A percentile compares a stretch with the other conserved stretches of the same genome.
Evolutionary conservation across 768 basidiomycete species (phyloP).

Genomic region (Pleurotus tuoliensis): DNA sequence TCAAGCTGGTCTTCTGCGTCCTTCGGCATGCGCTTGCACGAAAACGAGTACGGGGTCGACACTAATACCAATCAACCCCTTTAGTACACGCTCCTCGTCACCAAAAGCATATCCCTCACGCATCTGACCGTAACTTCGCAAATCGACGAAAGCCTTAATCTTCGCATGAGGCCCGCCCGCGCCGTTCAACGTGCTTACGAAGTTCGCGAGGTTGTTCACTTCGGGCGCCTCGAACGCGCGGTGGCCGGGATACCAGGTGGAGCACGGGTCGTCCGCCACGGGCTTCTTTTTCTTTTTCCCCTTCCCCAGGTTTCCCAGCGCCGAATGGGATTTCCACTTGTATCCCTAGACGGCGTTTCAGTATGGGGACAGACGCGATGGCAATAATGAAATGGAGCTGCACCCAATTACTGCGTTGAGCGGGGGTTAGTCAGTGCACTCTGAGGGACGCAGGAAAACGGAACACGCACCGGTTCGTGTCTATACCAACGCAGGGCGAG

Average conservation of each 20-base stretch:
- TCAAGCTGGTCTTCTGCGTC: conserved; percentile 78
- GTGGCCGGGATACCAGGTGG: conserved; percentile 72
- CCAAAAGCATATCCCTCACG: conserved; percentile 36
- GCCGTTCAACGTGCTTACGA: conserved; percentile 43
- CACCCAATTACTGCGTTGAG: conserved; percentile 55
- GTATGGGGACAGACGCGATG: conserved; percentile 1
- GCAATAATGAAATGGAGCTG: conserved; percentile 6
- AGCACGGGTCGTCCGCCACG: conserved; percentile 51
- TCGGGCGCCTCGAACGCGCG: conserved; percentile 76
- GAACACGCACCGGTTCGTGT: conserved; percentile 63
- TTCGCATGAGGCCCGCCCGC: conserved; percentile 15
- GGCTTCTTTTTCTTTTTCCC: conserved; percentile 17
- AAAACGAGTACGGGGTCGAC: conserved; percentile 75
- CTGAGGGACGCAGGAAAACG: background rate
- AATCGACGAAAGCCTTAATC: conserved; percentile 65
- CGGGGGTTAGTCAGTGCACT: too few relatives aligned
- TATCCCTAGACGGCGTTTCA: conserved; percentile 45
- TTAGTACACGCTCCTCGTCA: too few relatives aligned
- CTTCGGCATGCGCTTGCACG: conserved; percentile 56
- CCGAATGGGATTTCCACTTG: conserved; percentile 50
- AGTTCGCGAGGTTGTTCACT: conserved; percentile 71
- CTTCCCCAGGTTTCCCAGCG: conserved; percentile 2
- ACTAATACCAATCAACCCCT: conserved; percentile 34
- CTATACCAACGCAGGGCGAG: conserved; percentile 61
- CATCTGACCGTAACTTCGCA: conserved; percentile 83